A percentile compares a stretch with the other conserved stretches of the same genome.
These are phyloP conservation scores for Saccharum officinarum DNA, from an alignment of 176 grass and related monocot genomes.

Conservation along the genomic window DNA sequence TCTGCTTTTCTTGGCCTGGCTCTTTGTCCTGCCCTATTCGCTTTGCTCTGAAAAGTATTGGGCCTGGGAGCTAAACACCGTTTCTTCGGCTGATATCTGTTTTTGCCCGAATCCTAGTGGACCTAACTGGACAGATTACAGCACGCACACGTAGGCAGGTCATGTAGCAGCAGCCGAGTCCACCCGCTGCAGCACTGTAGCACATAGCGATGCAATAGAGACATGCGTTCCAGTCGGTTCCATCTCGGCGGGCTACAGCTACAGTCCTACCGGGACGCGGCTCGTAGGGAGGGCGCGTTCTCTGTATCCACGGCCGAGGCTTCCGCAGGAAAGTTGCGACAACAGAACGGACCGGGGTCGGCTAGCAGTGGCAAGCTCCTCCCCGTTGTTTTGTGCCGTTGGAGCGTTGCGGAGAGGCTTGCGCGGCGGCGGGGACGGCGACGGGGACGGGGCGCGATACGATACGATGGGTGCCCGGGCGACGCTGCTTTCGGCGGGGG, in stretches of 20 bases:
- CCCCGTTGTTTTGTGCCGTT: background rate
- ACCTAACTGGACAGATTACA: background rate
- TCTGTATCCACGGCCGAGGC: background rate
- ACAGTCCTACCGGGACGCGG: background rate
- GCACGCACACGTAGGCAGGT: constrained; percentile 14
- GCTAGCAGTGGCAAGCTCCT: background rate
- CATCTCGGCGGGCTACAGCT: background rate
- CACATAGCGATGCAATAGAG: background rate
- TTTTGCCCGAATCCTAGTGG: background rate
- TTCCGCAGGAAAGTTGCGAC: background rate
- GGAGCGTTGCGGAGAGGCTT: background rate
- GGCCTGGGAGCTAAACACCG: too few relatives aligned
- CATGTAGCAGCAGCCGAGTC: background rate
- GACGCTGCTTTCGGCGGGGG: constrained; percentile 23
- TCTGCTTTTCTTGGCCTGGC: background rate
- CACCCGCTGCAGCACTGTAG: background rate
- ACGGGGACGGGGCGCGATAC: background rate
- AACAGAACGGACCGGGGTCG: background rate
- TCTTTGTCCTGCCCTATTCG: background rate
- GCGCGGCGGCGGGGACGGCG: background rate
- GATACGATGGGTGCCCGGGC: background rate
- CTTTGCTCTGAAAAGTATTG: too few relatives aligned
- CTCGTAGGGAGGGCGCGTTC: too few relatives aligned
- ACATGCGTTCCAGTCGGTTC: constrained; percentile 26
- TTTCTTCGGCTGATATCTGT: too few relatives aligned